Percentiles rank a stretch among this genome's conserved stretches.
Evolutionary conservation across 176 grass and related monocot species (phyloP).

Genomic region (Carex myosuroides): DNA sequence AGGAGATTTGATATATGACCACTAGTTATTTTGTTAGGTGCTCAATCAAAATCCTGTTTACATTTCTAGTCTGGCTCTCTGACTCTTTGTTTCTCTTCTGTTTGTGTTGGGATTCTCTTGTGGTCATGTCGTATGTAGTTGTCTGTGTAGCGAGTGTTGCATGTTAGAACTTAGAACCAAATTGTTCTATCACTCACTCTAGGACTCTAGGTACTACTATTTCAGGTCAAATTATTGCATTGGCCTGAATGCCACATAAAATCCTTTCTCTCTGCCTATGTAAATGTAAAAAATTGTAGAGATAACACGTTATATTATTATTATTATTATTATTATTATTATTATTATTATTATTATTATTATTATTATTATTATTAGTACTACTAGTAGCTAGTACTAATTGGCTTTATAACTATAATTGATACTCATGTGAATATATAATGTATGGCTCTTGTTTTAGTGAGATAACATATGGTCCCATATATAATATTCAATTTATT

Average conservation of each 20-base stretch:
- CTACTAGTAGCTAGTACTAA: no score
- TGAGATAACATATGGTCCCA: neutral
- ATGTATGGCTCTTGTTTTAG: neutral
- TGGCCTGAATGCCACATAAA: neutral
- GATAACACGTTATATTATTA: neutral
- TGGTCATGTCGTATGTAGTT: neutral
- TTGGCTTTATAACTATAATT: no score
- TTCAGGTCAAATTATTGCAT: neutral
- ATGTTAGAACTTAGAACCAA: neutral
- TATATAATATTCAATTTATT: neutral
- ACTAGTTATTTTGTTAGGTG: slow-evolving; percentile 17
- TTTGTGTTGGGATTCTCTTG: neutral
- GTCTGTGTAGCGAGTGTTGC: neutral
- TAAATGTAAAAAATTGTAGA: neutral
- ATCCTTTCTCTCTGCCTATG: neutral
- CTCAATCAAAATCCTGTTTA: slow-evolving; percentile 18
- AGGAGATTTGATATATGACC: slow-evolving; percentile 17
- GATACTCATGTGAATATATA: neutral
- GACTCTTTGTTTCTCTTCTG: neutral
- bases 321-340: no score
- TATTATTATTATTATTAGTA: neutral
- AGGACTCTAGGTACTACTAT: neutral
- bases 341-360: neutral
- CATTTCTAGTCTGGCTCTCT: slow-evolving; percentile 12
- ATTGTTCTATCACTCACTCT: neutral